phyloP scores from a whole-genome alignment of 2,329 filamentous ascomycete genomes.

The Lasiodiplodia gonubiensis region DNA sequence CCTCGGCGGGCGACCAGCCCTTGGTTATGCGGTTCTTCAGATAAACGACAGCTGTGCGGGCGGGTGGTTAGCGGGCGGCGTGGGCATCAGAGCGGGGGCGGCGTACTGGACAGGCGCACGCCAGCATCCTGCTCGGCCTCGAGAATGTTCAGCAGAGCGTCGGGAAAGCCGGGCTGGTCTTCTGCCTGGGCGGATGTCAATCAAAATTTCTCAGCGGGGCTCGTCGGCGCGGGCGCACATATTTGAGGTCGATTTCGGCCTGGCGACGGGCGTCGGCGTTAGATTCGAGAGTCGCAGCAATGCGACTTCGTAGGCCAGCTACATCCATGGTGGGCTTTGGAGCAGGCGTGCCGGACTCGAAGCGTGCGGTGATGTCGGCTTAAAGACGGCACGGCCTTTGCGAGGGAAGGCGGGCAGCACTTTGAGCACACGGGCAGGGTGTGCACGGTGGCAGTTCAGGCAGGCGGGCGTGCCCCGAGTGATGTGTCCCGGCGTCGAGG shows the following conservation, averaged over 20 bases:
- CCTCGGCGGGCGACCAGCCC: conserved; percentile 82
- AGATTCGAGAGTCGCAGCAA: conserved; percentile 75
- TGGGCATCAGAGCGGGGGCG: conserved; percentile 33
- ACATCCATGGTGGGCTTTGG: conserved; percentile 67
- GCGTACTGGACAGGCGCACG: conserved; percentile 86
- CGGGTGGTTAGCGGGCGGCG: conserved; percentile 35
- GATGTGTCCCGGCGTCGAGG: conserved; percentile 15
- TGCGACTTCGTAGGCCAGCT: conserved; percentile 74
- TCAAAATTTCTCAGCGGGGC: conserved; percentile 37
- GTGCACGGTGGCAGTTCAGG: conserved; percentile 11
- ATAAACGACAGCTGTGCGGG: conserved; percentile 81
- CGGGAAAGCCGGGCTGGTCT: conserved; percentile 85
- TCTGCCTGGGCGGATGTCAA: conserved; percentile 69
- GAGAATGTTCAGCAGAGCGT: conserved; percentile 87
- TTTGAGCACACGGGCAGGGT: background rate
- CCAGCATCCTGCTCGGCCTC: conserved; percentile 85
- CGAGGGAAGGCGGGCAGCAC: background rate
- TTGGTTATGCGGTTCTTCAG: conserved; percentile 96
- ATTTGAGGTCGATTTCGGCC: conserved; percentile 81
- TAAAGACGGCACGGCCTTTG: conserved; percentile 17
- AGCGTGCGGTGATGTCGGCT: conserved; percentile 25
- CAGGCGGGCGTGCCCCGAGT: conserved; percentile 9
- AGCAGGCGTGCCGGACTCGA: conserved; percentile 20
- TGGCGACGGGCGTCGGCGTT: conserved; percentile 76
- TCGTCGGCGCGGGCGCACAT: conserved; percentile 60